These are phyloP conservation scores for Leishmania arabica DNA, from an alignment of 208 protist genomes.

Conservation along the genomic window DNA sequence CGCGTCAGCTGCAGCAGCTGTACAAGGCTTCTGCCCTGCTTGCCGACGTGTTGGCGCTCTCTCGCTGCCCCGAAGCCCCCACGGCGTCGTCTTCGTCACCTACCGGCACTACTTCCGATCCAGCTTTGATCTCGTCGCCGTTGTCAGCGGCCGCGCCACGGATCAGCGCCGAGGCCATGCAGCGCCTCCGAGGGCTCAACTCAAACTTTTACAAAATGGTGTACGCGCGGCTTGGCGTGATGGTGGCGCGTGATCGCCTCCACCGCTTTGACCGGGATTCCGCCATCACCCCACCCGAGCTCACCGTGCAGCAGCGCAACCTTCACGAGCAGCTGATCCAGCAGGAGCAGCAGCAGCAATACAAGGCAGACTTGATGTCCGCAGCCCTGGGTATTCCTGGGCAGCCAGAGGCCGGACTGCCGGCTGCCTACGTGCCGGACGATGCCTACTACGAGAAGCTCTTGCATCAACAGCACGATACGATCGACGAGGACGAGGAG, in stretches of 20 bases:
- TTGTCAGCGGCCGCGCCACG: slow-evolving; percentile 4
- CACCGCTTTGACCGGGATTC: slow-evolving; percentile 50
- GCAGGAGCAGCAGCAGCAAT: slow-evolving; percentile 33
- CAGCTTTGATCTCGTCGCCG: slow-evolving; percentile 3
- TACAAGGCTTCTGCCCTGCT: slow-evolving; percentile 36
- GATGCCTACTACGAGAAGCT: slow-evolving; percentile 70
- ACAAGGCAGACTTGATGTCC: slow-evolving; percentile 9
- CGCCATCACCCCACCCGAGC: slow-evolving; percentile 30
- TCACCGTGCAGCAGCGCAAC: slow-evolving; percentile 63
- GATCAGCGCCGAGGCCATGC: slow-evolving; percentile 16
- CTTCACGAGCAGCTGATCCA: slow-evolving; percentile 48
- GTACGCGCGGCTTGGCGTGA: slow-evolving; percentile 76
- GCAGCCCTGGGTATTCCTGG: slow-evolving; percentile 16
- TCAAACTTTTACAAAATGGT: slow-evolving; percentile 79
- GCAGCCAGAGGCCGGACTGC: slow-evolving; percentile 39
- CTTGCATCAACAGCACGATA: slow-evolving; percentile 67
- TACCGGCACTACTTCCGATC: background rate
- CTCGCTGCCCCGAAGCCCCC: slow-evolving; percentile 25
- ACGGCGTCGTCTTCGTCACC: background rate
- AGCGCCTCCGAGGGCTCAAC: slow-evolving; percentile 42
- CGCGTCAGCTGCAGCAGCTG: slow-evolving; percentile 17
- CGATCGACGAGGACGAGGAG: slow-evolving; percentile 81
- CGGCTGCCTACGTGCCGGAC: slow-evolving; percentile 74
- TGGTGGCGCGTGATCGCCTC: slow-evolving; percentile 73
- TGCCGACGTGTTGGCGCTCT: slow-evolving; percentile 45